Conservation (phyloP, 1,139 yeast species). For the Entelexis paramagnoliae region DNA sequence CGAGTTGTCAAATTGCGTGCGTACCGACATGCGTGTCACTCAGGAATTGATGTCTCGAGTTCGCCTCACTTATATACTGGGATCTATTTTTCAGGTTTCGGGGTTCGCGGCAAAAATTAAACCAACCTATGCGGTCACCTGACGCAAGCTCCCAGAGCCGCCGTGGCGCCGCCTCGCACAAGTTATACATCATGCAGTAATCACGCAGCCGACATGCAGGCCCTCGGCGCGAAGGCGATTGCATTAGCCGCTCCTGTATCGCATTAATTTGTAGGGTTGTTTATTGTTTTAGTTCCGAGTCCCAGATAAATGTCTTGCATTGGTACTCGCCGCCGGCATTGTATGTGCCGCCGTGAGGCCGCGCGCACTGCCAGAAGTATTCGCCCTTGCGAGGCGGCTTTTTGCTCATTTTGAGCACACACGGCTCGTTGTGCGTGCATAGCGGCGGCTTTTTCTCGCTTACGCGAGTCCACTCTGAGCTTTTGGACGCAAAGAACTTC, state of each 20-base stretch:
- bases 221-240: too few relatives aligned
- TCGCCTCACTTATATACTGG: neutral
- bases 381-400: slow-evolving; percentile 35
- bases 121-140: slow-evolving; percentile 1
- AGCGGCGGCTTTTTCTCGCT: slow-evolving; percentile 28
- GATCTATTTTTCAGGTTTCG: neutral
- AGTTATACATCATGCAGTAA: slow-evolving; percentile 4
- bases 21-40: slow-evolving; percentile 22
- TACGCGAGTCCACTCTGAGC: slow-evolving; percentile 26
- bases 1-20: slow-evolving; percentile 74
- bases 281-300: neutral
- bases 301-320: slow-evolving; percentile 26
- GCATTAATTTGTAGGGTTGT: too few relatives aligned
- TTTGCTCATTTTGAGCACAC: slow-evolving; percentile 29
- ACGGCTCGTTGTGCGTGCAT: slow-evolving; percentile 31
- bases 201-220: neutral
- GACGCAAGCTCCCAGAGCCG: neutral
- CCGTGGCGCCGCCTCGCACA: neutral
- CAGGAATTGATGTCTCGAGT: neutral
- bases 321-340: slow-evolving; percentile 23
- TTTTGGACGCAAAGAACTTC: slow-evolving; percentile 6
- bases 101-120: slow-evolving; percentile 1
- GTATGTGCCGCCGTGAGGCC: slow-evolving; percentile 30
- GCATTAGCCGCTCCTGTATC: too few relatives aligned
- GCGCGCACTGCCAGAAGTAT: slow-evolving; percentile 34